Conservation (phyloP, 2,329 filamentous ascomycete species). For the Cercospora nicotianae region DNA sequence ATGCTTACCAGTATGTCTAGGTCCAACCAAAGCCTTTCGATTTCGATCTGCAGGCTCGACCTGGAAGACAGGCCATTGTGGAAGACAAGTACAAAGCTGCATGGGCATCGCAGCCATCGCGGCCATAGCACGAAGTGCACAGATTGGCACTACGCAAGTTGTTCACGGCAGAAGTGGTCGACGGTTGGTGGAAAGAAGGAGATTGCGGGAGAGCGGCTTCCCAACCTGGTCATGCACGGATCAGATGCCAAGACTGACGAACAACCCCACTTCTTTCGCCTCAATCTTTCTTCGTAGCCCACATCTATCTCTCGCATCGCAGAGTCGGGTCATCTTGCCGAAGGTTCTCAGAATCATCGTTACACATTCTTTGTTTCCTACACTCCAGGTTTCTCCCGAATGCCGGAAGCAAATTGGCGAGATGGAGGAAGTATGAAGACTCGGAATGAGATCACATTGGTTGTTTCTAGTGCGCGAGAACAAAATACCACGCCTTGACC, state of each 20-base stretch:
- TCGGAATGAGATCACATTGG: not conserved
- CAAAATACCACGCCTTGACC: not conserved
- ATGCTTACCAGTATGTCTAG: not conserved
- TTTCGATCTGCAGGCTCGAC: not conserved
- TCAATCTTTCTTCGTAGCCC: not conserved
- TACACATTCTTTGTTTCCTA: not conserved
- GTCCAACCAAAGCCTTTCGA: constrained; percentile 13
- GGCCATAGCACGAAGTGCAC: too few relatives aligned
- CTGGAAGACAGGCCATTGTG: not conserved
- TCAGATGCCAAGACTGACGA: not conserved
- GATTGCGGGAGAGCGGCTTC: not conserved
- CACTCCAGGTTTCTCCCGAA: not conserved
- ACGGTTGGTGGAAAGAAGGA: not conserved
- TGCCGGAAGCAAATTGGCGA: not conserved
- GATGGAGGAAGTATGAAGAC: not conserved
- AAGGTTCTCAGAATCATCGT: not conserved
- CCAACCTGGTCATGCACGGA: not conserved
- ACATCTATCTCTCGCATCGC: not conserved
- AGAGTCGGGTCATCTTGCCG: not conserved
- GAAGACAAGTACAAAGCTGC: not conserved
- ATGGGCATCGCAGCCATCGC: not conserved
- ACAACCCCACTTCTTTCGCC: not conserved
- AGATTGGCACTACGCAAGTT: too few relatives aligned
- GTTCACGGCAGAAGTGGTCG: too few relatives aligned
- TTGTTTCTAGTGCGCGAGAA: not conserved